Base-by-base conservation (phyloP, 805 yeast genomes). In the Ogataea salicorniae region DNA sequence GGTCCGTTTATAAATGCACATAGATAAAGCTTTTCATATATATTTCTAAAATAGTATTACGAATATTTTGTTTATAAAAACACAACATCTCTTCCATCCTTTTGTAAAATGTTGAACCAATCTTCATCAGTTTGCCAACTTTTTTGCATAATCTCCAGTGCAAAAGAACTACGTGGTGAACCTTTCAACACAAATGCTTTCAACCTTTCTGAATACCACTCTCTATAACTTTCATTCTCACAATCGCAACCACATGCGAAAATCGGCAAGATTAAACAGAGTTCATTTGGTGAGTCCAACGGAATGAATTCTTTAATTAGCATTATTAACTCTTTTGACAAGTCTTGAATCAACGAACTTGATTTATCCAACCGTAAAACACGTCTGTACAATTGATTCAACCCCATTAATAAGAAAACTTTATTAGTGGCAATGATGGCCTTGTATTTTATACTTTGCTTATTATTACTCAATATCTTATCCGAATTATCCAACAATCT, bases 231-330 rank as follows among this genome's bases (percentile, higher is more conserved):
- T 1, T 61, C 60, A 46, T 76, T 71, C 14, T 67, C 51, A 7
- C 76, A 71, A 53, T 82, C 87, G 60, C 84, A 78, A 17, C 79
- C 87, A 20, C 81, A 79, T 29, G 81, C 71, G 51, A 81, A 79
- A 4, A 74, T 63, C 17, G 82, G 79, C 48, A 81, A 76, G 6
- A 79, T 68, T 43, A 80, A 63, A 57, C 85, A 79, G 5, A 79
- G 64, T 48, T 80, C 83, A 5, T 80, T 79, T 0, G 80, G 72
- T 2, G 78, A 66, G 9, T 71, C 68, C 6, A 72, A 64, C 17
- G 72, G 75, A 7, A 82, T 70, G 46, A 71, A 61, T 0, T 62
- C 55, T 34, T 63, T 66, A 2, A 76, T 52, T 2, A 74, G 55
- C 5, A 53, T 52, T 2, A 71, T 69, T 50, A 77, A 71, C 15